Conservation (phyloP, 176 grass and related monocot genomes). For the Leersia perrieri region DNA sequence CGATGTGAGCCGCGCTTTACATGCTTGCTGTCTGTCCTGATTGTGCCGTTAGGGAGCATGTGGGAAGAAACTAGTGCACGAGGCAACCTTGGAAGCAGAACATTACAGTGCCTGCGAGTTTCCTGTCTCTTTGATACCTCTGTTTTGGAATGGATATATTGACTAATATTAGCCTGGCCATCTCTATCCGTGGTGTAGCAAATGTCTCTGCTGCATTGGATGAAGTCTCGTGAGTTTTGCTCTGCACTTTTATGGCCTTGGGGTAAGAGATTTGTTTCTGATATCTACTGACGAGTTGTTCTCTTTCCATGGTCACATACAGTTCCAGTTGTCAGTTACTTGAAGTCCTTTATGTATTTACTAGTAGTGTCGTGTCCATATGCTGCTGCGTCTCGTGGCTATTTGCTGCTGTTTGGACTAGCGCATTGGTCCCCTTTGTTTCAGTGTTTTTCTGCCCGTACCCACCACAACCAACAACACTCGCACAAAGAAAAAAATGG, state of each 20-base stretch:
- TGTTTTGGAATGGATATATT: neutral
- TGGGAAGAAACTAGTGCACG: neutral
- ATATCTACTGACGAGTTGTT: conserved; percentile 11
- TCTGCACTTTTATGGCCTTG: conserved; percentile 15
- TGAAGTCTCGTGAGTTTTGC: neutral
- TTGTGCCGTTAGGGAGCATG: neutral
- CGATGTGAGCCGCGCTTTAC: neutral
- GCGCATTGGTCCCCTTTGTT: conserved; percentile 20
- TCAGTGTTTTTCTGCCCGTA: neutral
- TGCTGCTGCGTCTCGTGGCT: neutral
- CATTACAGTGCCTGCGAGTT: neutral
- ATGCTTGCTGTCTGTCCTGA: neutral
- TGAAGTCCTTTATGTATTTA: conserved; percentile 11
- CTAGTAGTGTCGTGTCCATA: neutral
- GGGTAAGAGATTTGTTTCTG: conserved; percentile 30
- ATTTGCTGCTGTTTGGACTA: conserved; percentile 9
- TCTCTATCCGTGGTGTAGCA: neutral
- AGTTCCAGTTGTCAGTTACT: conserved; percentile 37
- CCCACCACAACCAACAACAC: neutral
- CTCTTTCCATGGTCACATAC: conserved; percentile 51
- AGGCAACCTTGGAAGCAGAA: neutral
- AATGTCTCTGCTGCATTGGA: neutral
- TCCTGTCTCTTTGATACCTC: neutral
- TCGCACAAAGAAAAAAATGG: neutral
- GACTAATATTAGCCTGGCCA: neutral